phyloP scores from a whole-genome alignment of 2,329 filamentous ascomycete genomes.

The Colletotrichum destructivum region DNA sequence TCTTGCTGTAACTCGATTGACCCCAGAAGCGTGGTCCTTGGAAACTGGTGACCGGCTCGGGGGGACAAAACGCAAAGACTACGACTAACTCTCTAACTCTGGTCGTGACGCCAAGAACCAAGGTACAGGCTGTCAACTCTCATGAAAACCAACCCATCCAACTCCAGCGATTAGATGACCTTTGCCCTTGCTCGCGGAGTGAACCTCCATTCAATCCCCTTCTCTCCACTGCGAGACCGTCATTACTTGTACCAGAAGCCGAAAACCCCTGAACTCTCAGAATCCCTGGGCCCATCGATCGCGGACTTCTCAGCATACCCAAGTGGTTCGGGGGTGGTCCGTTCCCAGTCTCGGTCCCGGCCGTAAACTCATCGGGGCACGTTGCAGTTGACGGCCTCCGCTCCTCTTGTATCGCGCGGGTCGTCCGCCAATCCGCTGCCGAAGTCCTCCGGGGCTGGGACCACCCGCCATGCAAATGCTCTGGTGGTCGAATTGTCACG shows the following conservation, averaged over 20 bases:
- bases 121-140: background rate
- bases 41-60: background rate
- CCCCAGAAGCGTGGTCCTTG: background rate
- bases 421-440: conserved; percentile 16
- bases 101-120: background rate
- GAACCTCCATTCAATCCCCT: conserved; percentile 9
- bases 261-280: conserved; percentile 18
- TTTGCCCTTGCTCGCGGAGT: conserved; percentile 15
- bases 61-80: background rate
- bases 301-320: conserved; percentile 28
- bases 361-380: conserved; percentile 25
- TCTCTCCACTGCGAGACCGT: conserved; percentile 13
- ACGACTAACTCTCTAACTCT: background rate
- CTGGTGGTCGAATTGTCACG: conserved; percentile 14
- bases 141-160: conserved; percentile 40
- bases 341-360: background rate
- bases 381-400: conserved; percentile 35
- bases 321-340: background rate
- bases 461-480: conserved; percentile 13
- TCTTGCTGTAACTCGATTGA: background rate
- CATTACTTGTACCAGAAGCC: background rate
- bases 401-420: background rate
- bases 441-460: conserved; percentile 17
- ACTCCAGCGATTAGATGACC: conserved; percentile 28
- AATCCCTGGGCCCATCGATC: conserved; percentile 31